phyloP scores from a whole-genome alignment of 2,329 filamentous ascomycete species.

The Chaetomium strumarium region DNA sequence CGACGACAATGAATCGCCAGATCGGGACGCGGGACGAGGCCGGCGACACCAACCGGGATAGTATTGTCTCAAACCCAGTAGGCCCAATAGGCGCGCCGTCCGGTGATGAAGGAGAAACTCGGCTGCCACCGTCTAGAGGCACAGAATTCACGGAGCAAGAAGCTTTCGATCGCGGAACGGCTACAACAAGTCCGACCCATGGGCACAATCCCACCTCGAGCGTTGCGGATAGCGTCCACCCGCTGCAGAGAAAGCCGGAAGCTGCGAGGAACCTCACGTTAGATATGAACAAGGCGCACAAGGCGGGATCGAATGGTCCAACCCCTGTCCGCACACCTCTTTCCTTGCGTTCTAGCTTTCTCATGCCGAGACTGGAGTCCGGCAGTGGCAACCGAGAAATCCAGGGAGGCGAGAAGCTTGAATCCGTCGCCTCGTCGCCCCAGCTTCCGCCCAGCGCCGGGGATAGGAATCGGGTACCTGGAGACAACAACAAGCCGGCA shows the following conservation, averaged over 20 bases:
- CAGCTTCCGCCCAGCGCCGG: conserved; percentile 39
- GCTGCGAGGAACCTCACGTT: conserved; percentile 44
- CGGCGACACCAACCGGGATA: conserved; percentile 46
- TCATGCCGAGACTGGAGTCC: conserved; percentile 53
- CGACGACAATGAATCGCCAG: conserved; percentile 37
- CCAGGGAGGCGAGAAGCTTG: conserved; percentile 73
- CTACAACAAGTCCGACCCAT: conserved; percentile 66
- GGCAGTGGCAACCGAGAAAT: conserved; percentile 50
- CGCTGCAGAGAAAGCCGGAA: conserved; percentile 51
- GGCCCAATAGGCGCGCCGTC: conserved; percentile 30
- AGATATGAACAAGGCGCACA: conserved; percentile 56
- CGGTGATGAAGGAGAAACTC: conserved; percentile 45
- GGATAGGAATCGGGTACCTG: conserved; percentile 22
- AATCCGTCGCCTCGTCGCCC: conserved; percentile 72
- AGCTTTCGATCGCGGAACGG: conserved; percentile 62
- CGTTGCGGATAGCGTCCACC: conserved; percentile 70
- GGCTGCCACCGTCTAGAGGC: conserved; percentile 65
- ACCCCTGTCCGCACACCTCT: conserved; percentile 65
- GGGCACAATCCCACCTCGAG: conserved; percentile 55
- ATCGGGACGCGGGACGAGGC: conserved; percentile 25
- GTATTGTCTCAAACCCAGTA: conserved; percentile 48
- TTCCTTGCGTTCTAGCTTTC: conserved; percentile 72
- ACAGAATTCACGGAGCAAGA: conserved; percentile 76
- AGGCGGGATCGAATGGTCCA: conserved; percentile 40
- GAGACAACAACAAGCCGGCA: conserved; percentile 29